Evolutionary conservation across 2,329 filamentous ascomycete genomes (phyloP), one percentile per base, ranked within the genome.

Genomic region (Blastomyces emzantsi): DNA sequence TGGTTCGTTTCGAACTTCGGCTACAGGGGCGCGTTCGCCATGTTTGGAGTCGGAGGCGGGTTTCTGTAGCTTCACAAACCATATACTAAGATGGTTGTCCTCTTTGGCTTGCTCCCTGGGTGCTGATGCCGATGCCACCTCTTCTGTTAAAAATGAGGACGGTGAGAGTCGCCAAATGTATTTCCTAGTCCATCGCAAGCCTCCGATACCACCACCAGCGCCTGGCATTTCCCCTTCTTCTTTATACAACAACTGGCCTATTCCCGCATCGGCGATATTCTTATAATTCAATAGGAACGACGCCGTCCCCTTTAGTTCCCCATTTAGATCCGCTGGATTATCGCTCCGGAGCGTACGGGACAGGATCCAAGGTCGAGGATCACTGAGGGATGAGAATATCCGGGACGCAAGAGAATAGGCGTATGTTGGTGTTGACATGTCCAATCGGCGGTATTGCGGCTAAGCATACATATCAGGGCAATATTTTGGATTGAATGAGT

Each of bases 141-240:
- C 62, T 39, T 30, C 66, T 61, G 2, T 71, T 30, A 41, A 28
- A 2, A n/a, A 41, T 15, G 61, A 15, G 9, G 25, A 19, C 13
- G 51, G 66, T 17, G 66, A 66, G 22, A 77, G 61, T 1, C 76
- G 73, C 78, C 78, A 80, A 58, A 79, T 77, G 63, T 79, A 80
- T 65, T 78, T 78, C 65, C 77, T 77, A 8, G 73, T 73, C 73
- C 72, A 76, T 52, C 68, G 72, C 30, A 75, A 63, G 2, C 71
- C 70, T 17, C 9, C 9, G 11, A 1, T 39, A 39, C 13, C 0
- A 11, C 36, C 36, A 39, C 7, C 36, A 39, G 36, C 65, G n/a
- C 63, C 65, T 17, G 73, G 72, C 66, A 79, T 74, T 57, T 76
- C 73, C 62, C 78, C 78, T 66, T 77, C 73, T 69, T 80, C 78